Conservation (phyloP, 305 asterid species). For the Coffea humblotiana region DNA sequence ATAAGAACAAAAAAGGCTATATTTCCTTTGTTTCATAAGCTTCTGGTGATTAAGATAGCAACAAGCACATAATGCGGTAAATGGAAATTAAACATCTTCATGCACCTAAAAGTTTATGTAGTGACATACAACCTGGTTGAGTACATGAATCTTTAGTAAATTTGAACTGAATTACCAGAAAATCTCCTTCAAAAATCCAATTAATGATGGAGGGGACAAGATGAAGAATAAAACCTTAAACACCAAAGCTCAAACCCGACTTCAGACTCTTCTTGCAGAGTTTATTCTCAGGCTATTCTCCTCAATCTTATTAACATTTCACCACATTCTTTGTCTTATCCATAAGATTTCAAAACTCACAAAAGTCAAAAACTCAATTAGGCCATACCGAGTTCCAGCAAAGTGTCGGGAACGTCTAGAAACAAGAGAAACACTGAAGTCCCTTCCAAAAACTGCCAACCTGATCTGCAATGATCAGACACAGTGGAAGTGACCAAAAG, state of each 20-base stretch:
- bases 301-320: background rate
- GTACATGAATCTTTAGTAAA: background rate
- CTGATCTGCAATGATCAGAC: slow-evolving; percentile 59
- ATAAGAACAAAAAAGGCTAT: background rate
- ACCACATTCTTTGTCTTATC: background rate
- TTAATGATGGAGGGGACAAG: background rate
- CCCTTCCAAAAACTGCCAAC: slow-evolving; percentile 90
- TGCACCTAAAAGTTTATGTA: background rate
- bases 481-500: background rate
- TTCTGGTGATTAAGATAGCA: background rate
- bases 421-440: slow-evolving; percentile 77
- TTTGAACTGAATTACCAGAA: background rate
- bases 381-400: slow-evolving; percentile 95
- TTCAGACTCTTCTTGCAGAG: background rate
- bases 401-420: slow-evolving; percentile 99
- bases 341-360: background rate
- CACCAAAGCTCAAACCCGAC: background rate
- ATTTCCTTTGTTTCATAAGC: background rate
- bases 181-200: background rate
- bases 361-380: background rate
- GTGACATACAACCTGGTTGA: background rate
- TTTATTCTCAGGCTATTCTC: background rate
- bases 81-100: background rate
- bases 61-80: background rate
- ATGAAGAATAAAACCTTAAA: background rate